Conservation (phyloP, 768 basidiomycete genomes). For the Mycena polygramma region DNA sequence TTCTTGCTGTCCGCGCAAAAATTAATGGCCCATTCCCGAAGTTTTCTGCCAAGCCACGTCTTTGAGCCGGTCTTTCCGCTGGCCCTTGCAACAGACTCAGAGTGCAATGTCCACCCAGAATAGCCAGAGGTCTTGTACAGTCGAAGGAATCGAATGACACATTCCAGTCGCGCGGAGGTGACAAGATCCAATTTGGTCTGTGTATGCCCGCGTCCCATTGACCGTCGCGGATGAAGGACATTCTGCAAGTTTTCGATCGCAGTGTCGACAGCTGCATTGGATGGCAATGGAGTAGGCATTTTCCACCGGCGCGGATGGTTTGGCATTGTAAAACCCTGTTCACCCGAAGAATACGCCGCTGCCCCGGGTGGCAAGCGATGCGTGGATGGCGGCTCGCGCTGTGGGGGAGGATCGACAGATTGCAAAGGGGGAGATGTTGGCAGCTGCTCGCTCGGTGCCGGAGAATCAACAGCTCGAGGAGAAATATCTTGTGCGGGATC, state of each 20-base stretch:
- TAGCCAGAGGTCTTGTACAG: constrained; percentile 11
- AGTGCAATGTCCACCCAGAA: constrained; percentile 18
- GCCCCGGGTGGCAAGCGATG: neutral
- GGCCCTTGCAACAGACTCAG: constrained; percentile 1
- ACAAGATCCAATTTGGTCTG: neutral
- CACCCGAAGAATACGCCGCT: neutral
- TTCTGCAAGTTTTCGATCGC: no score
- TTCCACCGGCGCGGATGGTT: no score
- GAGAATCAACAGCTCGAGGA: neutral
- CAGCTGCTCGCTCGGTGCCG: neutral
- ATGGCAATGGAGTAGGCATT: no score
- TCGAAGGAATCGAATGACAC: constrained; percentile 12
- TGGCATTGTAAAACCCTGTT: constrained; percentile 1
- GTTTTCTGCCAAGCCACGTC: constrained; percentile 6
- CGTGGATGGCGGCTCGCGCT: neutral
- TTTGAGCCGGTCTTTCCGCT: neutral
- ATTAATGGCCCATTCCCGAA: constrained; percentile 12
- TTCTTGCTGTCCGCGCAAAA: constrained; percentile 12
- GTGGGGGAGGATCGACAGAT: neutral
- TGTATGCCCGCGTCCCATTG: no score
- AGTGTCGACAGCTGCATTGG: no score
- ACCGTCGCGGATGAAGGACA: no score
- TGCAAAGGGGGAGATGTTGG: neutral
- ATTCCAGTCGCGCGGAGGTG: constrained; percentile 6
- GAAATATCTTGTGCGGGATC: constrained; percentile 9